These are phyloP conservation scores for Coemansia reversa DNA, from an alignment of 192 early-diverging fungal species.

Conservation along the genomic window DNA sequence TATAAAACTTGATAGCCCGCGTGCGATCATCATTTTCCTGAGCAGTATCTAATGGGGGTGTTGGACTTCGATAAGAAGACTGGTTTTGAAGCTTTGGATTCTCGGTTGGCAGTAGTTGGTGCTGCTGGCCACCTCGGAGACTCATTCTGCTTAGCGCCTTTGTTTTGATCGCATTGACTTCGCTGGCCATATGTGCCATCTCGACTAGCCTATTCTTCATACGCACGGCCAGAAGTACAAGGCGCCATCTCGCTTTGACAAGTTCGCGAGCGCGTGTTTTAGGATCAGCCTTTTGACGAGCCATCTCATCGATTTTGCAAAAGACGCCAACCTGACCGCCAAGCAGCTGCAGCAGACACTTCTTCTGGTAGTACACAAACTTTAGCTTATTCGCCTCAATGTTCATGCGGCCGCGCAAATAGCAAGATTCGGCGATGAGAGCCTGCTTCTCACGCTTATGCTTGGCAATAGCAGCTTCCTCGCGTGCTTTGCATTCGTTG, in stretches of 20 bases:
- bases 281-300: neutral
- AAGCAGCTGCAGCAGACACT: slow-evolving; percentile 21
- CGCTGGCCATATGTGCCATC: slow-evolving; percentile 2
- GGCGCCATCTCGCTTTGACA: slow-evolving; percentile 23
- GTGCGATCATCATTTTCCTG: neutral
- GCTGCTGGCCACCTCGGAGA: neutral
- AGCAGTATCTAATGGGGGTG: neutral
- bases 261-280: slow-evolving; percentile 8
- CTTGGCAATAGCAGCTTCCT: neutral
- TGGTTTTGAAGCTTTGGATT: slow-evolving; percentile 2
- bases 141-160: slow-evolving; percentile 14
- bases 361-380: slow-evolving; percentile 26
- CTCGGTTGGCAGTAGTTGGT: neutral
- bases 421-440: slow-evolving; percentile 21
- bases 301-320: slow-evolving; percentile 20
- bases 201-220: slow-evolving; percentile 18
- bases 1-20: slow-evolving; percentile 1
- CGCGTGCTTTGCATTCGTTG: neutral
- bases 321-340: slow-evolving; percentile 35
- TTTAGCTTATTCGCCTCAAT: slow-evolving; percentile 14
- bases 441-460: neutral
- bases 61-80: neutral
- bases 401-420: slow-evolving; percentile 27
- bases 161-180: slow-evolving; percentile 24
- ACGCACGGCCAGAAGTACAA: slow-evolving; percentile 30